phyloP scores from a whole-genome alignment of 129 eudicot genomes.

The Flaveria brownii region DNA sequence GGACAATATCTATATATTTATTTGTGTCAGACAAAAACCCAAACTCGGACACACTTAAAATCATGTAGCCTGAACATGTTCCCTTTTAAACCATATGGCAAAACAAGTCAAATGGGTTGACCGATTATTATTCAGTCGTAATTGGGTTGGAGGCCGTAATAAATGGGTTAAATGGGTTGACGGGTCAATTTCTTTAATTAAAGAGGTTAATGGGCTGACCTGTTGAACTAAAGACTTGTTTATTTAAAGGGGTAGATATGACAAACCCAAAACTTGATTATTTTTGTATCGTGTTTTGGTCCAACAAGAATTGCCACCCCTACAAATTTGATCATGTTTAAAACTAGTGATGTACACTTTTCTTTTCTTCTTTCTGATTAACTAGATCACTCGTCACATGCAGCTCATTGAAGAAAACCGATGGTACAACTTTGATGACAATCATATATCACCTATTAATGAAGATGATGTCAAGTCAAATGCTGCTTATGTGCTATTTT shows the following conservation, averaged over 20 bases:
- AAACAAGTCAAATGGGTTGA: not conserved
- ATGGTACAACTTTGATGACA: slow-evolving; percentile 94
- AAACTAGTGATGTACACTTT: not conserved
- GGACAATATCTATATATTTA: not conserved
- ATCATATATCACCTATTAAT: slow-evolving; percentile 57
- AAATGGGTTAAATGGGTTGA: not conserved
- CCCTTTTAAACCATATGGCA: not conserved
- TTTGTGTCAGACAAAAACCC: not conserved
- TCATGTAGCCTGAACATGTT: not conserved
- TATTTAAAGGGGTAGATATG: not conserved
- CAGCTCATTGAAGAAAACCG: slow-evolving; percentile 87
- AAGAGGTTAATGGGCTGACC: not conserved
- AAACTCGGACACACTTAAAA: not conserved
- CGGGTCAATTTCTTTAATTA: not conserved
- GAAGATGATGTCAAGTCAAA: slow-evolving; percentile 81
- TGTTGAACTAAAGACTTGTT: not conserved
- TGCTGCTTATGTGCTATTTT: slow-evolving; percentile 88
- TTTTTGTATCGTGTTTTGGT: not conserved
- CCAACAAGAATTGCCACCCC: not conserved
- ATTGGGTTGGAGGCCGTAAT: not conserved
- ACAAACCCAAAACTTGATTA: not conserved
- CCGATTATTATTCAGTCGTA: not conserved
- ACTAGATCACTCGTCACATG: slow-evolving; percentile 14
- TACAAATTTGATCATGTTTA: not conserved
- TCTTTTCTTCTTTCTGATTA: not conserved